Conservation (phyloP, 2,329 filamentous ascomycete genomes). For the Xylaria sp. region DNA sequence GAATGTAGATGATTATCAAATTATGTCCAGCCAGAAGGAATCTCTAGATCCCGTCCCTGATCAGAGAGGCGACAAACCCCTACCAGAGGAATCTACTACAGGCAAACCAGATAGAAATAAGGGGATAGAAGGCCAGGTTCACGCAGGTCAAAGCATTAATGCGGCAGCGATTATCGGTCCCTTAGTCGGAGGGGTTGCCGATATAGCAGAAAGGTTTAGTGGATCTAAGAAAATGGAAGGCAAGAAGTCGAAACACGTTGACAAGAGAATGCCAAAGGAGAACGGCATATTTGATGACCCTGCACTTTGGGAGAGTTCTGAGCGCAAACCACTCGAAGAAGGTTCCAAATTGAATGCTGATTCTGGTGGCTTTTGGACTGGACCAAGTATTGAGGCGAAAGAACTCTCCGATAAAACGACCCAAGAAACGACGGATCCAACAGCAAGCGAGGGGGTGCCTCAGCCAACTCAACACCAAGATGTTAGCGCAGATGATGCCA, state of each 20-base stretch:
- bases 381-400: constrained; percentile 27
- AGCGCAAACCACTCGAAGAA: constrained; percentile 44
- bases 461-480: background rate
- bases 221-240: constrained; percentile 44
- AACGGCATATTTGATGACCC: constrained; percentile 54
- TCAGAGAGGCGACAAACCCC: constrained; percentile 27
- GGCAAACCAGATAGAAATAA: constrained; percentile 22
- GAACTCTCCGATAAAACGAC: background rate
- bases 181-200: constrained; percentile 43
- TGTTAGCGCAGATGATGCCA: constrained; percentile 33
- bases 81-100: background rate
- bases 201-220: constrained; percentile 45
- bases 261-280: constrained; percentile 46
- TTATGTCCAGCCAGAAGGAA: background rate
- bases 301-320: constrained; percentile 51
- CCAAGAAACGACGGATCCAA: background rate
- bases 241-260: constrained; percentile 46
- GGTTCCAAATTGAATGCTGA: constrained; percentile 36
- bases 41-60: background rate
- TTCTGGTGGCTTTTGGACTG: constrained; percentile 30
- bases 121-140: constrained; percentile 10
- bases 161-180: constrained; percentile 23
- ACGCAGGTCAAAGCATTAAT: constrained; percentile 31
- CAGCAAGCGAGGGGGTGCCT: background rate
- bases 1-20: background rate